Evolutionary conservation across 2,329 filamentous ascomycete genomes (phyloP).

Genomic region (Xylariales sp.): DNA sequence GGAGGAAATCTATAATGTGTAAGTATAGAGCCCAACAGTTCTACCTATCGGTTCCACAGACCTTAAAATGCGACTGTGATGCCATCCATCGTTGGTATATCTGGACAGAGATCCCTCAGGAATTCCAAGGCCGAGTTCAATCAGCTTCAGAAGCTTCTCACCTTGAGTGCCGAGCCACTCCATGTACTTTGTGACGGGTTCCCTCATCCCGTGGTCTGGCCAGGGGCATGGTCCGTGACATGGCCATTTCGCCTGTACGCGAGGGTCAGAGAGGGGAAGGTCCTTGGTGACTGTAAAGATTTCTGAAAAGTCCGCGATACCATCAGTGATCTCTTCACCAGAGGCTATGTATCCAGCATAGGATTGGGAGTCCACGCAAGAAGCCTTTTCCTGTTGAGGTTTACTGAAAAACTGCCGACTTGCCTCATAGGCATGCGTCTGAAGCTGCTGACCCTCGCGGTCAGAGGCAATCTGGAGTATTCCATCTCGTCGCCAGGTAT

Average conservation of each 20-base stretch:
- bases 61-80: constrained; percentile 45
- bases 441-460: constrained; percentile 26
- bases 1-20: constrained; percentile 24
- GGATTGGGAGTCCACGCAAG: constrained; percentile 38
- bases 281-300: constrained; percentile 50
- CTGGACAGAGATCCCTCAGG: constrained; percentile 33
- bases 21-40: background rate
- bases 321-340: constrained; percentile 43
- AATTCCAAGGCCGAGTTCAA: constrained; percentile 38
- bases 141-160: constrained; percentile 39
- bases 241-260: constrained; percentile 38
- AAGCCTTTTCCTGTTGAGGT: constrained; percentile 30
- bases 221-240: constrained; percentile 46
- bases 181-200: constrained; percentile 35
- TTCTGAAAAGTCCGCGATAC: constrained; percentile 46
- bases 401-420: constrained; percentile 35
- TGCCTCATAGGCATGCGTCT: constrained; percentile 28
- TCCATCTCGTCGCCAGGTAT: constrained; percentile 38
- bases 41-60: constrained; percentile 13
- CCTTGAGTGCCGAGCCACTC: constrained; percentile 34
- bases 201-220: constrained; percentile 36
- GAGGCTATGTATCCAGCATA: constrained; percentile 46
- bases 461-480: constrained; percentile 42
- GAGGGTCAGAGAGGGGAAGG: constrained; percentile 29
- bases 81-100: constrained; percentile 44